A percentile compares a stretch with the other conserved stretches of the same genome.
These are phyloP conservation scores for Globisporangium canariense DNA, from an alignment of 352 stramenopile species.

Conservation along the genomic window DNA sequence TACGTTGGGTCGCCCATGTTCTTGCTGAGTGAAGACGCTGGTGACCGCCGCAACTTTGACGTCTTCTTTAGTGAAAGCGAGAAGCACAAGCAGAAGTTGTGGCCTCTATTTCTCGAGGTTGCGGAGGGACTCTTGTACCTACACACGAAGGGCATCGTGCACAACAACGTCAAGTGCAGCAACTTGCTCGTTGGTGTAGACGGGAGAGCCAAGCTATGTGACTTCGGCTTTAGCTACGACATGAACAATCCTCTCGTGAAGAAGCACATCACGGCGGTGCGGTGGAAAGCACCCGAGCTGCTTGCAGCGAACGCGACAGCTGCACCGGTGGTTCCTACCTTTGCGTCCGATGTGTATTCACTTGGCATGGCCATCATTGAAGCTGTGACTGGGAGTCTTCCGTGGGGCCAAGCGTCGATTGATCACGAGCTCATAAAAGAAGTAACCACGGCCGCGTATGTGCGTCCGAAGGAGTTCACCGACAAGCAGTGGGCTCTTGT, in stretches of 20 bases:
- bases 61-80: slow-evolving; percentile 11
- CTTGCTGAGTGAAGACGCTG: slow-evolving; percentile 25
- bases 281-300: slow-evolving; percentile 28
- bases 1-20: slow-evolving; percentile 23
- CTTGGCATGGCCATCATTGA: slow-evolving; percentile 31
- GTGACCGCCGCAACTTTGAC: slow-evolving; percentile 21
- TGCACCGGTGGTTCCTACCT: slow-evolving; percentile 4
- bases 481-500: slow-evolving; percentile 26
- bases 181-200: slow-evolving; percentile 30
- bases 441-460: slow-evolving; percentile 9
- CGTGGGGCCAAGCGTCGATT: slow-evolving; percentile 17
- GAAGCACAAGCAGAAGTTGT: slow-evolving; percentile 8
- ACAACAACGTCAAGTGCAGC: slow-evolving; percentile 35
- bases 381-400: slow-evolving; percentile 17
- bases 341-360: slow-evolving; percentile 25
- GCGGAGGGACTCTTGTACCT: slow-evolving; percentile 33
- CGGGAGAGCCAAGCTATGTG: slow-evolving; percentile 24
- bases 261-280: slow-evolving; percentile 11
- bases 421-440: slow-evolving; percentile 17
- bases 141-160: slow-evolving; percentile 27
- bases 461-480: slow-evolving; percentile 10
- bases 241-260: not conserved
- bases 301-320: not conserved
- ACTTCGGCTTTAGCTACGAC: slow-evolving; percentile 24
- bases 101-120: slow-evolving; percentile 11